Evolutionary conservation across 2,329 filamentous ascomycete species (phyloP), one percentile per base, ranked within the genome.

Genomic region (Penicillium sclerotigenum): DNA sequence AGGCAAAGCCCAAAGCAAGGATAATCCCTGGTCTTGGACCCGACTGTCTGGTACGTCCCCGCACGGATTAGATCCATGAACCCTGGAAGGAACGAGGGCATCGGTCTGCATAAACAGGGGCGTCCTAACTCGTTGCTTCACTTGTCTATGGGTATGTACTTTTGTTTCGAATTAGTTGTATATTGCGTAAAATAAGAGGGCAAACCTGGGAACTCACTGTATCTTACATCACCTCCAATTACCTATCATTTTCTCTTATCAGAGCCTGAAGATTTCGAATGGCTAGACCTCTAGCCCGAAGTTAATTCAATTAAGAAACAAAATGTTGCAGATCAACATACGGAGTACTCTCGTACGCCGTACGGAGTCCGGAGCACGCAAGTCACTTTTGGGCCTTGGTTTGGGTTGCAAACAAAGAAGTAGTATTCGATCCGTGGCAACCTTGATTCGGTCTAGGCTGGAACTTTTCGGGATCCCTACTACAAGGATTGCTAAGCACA

Each of bases 51-150:
- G 51, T 20, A 28, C 29, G 9, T 33, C 54, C 24, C 53, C 53
- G 40, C 53, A 34, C 26, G 51, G 43, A 34, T 34, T 29, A 26
- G 37, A 33, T 18, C 34, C 34, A 37, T 41, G 41, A 42, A n/a
- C 52, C 36, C 36, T 54, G 50, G 38, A 47, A 24, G 43, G 45
- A 34, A 34, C n/a, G n/a, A n/a, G n/a, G n/a, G n/a, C n/a, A n/a
- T n/a, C n/a, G n/a, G 14, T 5, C 5, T 46, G 33, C 50, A 46
- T 29, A 45, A 28, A 38, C 50, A 47, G 22, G 38, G 45, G 37
- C 34, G 29, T 41, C 37, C 37, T 29, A 22, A 41, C 36, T 49
- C 31, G 22, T 36, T n/a, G 31, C 31, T 36, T 48, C 24, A 24
- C 28, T 33, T 18, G 26, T 20, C 20, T 5, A n/a, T n/a, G 8